Conservation (phyloP, 2,329 filamentous ascomycete species). For the Paraphoma sp. region DNA sequence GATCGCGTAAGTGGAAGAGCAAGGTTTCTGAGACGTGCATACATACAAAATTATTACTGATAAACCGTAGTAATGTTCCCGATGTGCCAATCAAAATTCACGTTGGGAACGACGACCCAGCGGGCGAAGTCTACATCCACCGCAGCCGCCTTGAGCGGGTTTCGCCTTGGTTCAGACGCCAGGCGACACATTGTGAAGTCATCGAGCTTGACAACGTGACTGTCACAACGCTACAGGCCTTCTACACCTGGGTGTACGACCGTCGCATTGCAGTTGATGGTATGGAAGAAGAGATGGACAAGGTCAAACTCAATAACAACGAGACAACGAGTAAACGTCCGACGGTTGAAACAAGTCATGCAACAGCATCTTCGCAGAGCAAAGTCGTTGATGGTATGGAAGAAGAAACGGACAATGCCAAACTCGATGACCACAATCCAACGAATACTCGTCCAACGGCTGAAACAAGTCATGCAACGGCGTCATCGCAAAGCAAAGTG, state of each 20-base stretch:
- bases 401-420: too few relatives aligned
- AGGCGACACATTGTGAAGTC: not conserved
- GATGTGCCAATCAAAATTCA: not conserved
- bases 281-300: not conserved
- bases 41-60: not conserved
- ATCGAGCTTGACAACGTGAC: not conserved
- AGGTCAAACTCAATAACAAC: not conserved
- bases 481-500: not conserved
- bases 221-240: not conserved
- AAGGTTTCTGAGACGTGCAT: not conserved
- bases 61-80: not conserved
- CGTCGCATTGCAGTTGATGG: not conserved
- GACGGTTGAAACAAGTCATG: too few relatives aligned
- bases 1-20: not conserved
- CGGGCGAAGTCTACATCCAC: not conserved
- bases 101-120: not conserved
- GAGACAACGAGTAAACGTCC: too few relatives aligned
- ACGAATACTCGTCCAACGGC: too few relatives aligned
- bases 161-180: not conserved
- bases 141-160: not conserved
- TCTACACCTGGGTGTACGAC: not conserved
- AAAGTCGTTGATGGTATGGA: too few relatives aligned
- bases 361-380: too few relatives aligned
- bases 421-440: too few relatives aligned
- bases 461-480: not conserved